These are phyloP conservation scores for Gilbertella persicaria DNA, from an alignment of 371 early-diverging fungal genomes.

Conservation along the genomic window DNA sequence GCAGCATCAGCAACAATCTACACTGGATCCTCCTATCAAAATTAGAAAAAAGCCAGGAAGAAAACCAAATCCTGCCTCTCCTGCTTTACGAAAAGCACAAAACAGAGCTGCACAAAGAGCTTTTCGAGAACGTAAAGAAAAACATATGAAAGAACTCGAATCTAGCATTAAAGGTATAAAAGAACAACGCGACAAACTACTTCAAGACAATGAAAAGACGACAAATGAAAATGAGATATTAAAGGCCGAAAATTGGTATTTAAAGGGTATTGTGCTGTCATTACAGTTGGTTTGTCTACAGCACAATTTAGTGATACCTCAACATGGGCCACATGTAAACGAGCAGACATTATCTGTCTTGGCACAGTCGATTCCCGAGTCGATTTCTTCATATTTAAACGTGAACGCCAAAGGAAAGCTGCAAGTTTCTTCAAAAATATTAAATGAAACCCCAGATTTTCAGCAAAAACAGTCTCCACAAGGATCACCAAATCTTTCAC, in stretches of 20 bases:
- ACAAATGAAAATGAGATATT: constrained; percentile 55
- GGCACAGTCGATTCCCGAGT: constrained; percentile 42
- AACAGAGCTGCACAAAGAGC: constrained; percentile 84
- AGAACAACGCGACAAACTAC: constrained; percentile 51
- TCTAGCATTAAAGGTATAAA: constrained; percentile 62
- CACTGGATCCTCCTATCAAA: constrained; percentile 32
- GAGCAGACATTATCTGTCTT: constrained; percentile 36
- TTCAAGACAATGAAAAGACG: constrained; percentile 55
- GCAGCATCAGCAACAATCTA: constrained; percentile 33
- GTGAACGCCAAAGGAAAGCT: constrained; percentile 42
- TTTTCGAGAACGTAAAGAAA: constrained; percentile 79
- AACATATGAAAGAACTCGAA: constrained; percentile 70
- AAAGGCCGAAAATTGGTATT: constrained; percentile 64
- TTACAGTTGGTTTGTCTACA: constrained; percentile 54
- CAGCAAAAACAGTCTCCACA: neutral
- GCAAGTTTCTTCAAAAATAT: constrained; percentile 28
- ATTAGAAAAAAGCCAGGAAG: constrained; percentile 80
- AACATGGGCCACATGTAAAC: constrained; percentile 44
- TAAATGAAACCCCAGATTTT: constrained; percentile 9
- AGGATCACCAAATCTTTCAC: constrained; percentile 11
- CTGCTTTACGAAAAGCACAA: constrained; percentile 76
- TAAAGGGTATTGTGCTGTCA: constrained; percentile 56
- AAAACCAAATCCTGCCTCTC: constrained; percentile 75
- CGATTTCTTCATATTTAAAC: constrained; percentile 41
- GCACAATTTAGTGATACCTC: constrained; percentile 46